phyloP scores from a whole-genome alignment of 441 rosid species.

The Cnidoscolus chayamansa region DNA sequence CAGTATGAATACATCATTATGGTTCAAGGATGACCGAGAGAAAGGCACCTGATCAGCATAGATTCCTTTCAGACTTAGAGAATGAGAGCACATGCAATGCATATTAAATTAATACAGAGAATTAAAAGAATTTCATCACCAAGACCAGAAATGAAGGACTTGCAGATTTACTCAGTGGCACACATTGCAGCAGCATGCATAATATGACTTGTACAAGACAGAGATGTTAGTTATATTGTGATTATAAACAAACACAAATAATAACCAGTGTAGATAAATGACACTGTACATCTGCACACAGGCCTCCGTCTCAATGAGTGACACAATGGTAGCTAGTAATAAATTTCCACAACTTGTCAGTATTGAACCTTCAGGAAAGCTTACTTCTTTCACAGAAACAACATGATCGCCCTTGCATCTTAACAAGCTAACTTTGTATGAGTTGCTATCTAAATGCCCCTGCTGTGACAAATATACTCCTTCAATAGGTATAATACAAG shows the following conservation, averaged over 20 bases:
- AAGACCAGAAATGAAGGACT: neutral
- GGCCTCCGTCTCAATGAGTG: neutral
- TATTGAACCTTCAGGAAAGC: constrained; percentile 17
- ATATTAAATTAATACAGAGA: constrained; percentile 4
- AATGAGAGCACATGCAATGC: constrained; percentile 4
- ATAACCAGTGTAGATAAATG: neutral
- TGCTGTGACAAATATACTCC: constrained; percentile 48
- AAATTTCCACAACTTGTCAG: constrained; percentile 6
- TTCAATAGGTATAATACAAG: constrained; percentile 78
- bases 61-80: constrained; percentile 9
- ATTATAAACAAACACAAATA: neutral
- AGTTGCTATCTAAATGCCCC: constrained; percentile 33
- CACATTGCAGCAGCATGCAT: neutral
- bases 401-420: constrained; percentile 80
- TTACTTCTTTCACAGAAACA: constrained; percentile 82
- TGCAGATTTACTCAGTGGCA: neutral
- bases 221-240: constrained; percentile 5
- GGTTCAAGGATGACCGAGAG: constrained; percentile 82
- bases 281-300: neutral
- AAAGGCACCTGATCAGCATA: constrained; percentile 59
- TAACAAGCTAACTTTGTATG: constrained; percentile 51
- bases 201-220: neutral
- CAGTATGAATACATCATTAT: constrained; percentile 70
- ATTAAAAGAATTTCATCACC: neutral
- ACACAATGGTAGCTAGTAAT: neutral